These are phyloP conservation scores for Paraurostyla sp. DNA, from an alignment of 73 alveolate genomes.

Conservation along the genomic window DNA sequence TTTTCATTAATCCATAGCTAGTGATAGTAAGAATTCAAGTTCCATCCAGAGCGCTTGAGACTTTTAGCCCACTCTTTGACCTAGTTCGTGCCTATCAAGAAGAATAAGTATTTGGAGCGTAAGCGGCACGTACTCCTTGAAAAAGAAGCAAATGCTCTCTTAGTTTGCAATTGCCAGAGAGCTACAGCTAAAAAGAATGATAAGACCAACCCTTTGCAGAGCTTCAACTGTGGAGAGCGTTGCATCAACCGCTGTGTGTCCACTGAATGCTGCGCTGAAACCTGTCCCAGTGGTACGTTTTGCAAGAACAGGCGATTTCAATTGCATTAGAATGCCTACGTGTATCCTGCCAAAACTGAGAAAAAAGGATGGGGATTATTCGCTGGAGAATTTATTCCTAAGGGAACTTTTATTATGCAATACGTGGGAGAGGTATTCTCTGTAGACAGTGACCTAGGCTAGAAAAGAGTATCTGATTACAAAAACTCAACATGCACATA, in stretches of 20 bases:
- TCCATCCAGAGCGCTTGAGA: slow-evolving; percentile 60
- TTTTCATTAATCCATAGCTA: not conserved
- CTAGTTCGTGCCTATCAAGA: slow-evolving; percentile 81
- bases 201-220: slow-evolving; percentile 48
- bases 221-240: slow-evolving; percentile 91
- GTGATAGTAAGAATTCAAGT: slow-evolving; percentile 56
- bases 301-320: slow-evolving; percentile 96
- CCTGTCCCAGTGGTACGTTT: slow-evolving; percentile 90
- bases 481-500: slow-evolving; percentile 93
- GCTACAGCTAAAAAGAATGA: slow-evolving; percentile 36
- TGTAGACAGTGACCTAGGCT: slow-evolving; percentile 92
- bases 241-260: slow-evolving; percentile 92
- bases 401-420: slow-evolving; percentile 96
- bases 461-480: slow-evolving; percentile 89
- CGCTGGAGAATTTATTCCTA: slow-evolving; percentile 95
- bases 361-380: slow-evolving; percentile 96
- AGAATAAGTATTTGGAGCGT: slow-evolving; percentile 83
- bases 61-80: slow-evolving; percentile 60
- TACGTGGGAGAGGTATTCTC: slow-evolving; percentile 98
- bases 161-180: slow-evolving; percentile 84
- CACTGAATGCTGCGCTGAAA: slow-evolving; percentile 91
- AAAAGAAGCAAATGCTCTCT: slow-evolving; percentile 73
- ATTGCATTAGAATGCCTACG: slow-evolving; percentile 95
- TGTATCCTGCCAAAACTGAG: slow-evolving; percentile 95
- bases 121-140: slow-evolving; percentile 74